Base-by-base conservation (phyloP, 2,329 filamentous ascomycete species). In the Alternaria dauci region DNA sequence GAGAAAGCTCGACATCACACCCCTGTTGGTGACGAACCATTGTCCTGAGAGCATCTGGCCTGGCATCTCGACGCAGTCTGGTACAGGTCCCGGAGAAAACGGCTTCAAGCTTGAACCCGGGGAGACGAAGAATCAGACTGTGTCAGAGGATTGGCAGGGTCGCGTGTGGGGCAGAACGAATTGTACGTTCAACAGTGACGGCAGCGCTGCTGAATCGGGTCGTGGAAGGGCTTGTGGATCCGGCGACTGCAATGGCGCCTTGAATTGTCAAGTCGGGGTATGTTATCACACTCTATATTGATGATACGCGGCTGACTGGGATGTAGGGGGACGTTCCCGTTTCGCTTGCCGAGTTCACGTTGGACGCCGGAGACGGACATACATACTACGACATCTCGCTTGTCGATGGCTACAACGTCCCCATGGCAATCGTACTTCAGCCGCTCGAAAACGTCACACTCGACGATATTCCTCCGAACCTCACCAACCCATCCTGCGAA, bases 381-480 rank as follows among this genome's bases (percentile, higher is more conserved):
- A 90, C 88, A 9, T 95, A 92, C 76, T 94, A 94, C 79, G 92
- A 95, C 76, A 91, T 95, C 64, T 93, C 91, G 41, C 83, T 94
- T 3, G 92, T 95, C 23, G 92, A 95, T 73, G 92, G 92, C 50
- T 94, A 94, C 84, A 94, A 94, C 73, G 79, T 94, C 1, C 90
- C 91, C 2, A 75, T 94, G 63, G 89, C 87, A 30, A 86, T 86
- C 38, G 77, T 84, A 23, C 71, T 83, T 25, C 73, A 81, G 44
- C 74, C 79, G 11, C 85, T 88, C 23, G 83, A 85, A 55, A 89
- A 91, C 68, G 84, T 85, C 8, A 84, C 82, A 1, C 84, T 90
- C 8, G 78, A 82, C 52, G 79, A 82, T 55, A 89, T 94, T 59
- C 90, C 91, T 12, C 89, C 90, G 8, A 93, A 93, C 70, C 83